Base-by-base conservation (phyloP, 257 asterid species). In the Fraxinus excelsior region DNA sequence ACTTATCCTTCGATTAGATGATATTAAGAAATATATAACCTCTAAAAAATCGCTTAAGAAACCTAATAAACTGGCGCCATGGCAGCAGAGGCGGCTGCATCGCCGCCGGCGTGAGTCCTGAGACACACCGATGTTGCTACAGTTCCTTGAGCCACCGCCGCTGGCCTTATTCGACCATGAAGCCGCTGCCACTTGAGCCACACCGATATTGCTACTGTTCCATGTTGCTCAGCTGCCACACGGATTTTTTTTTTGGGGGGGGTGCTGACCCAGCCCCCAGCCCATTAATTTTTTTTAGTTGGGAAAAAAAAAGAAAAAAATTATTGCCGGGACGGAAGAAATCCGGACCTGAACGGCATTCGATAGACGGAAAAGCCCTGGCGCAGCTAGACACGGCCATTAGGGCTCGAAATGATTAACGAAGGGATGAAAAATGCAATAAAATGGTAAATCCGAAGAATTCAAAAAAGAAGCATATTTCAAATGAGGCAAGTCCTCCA, bases 151-250 rank as follows among this genome's bases (percentile, higher is more conserved):
- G n/a, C n/a, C n/a, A n/a, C n/a, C n/a, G n/a, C n/a, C n/a, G n/a
- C n/a, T n/a, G n/a, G n/a, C n/a, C n/a, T n/a, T n/a, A n/a, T 28
- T 28, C 31, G 31, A 28, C 31, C 31, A 28, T 2, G 31, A 28
- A 28, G 31, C 31, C 31, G 31, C 31, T 25, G 88, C 99, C 35
- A 95, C 85, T 28, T 28, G 31, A 28, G 31, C 31, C 31, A 28
- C 1, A 28, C 31, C 31, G 31, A 28, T 28, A 2, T 82, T 95
- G 99, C 98, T 88, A 78, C 99, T 92, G 85, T 95, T 95, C 96
- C 90, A 93, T 95, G 56, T 72, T 88, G 86, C 97, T 92, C 73
- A 95, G 93, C 96, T 95, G 99, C 79, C 97, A 83, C 71, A 93
- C 98, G n/a, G n/a, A n/a, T n/a, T n/a, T n/a, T n/a, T n/a, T n/a